Percentiles rank a stretch among this genome's conserved stretches.
phyloP scores from a whole-genome alignment of 208 protist species.

The Crithidia fasciculata region DNA sequence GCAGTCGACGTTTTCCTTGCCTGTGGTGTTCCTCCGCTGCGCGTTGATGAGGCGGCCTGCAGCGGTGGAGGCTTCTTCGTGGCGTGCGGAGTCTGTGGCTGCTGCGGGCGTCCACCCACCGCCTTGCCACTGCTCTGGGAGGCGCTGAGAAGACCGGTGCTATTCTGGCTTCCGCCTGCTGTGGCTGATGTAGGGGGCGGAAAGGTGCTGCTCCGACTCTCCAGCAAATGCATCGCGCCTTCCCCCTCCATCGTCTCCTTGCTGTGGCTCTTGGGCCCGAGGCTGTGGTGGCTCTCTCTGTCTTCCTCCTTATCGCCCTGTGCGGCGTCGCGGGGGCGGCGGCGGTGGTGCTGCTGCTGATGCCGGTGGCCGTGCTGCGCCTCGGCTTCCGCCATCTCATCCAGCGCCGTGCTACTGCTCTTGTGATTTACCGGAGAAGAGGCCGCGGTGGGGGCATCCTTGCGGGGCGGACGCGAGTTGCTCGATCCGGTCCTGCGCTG shows the following conservation, averaged over 20 bases:
- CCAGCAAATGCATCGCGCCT: constrained; percentile 5
- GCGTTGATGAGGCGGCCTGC: too few relatives aligned
- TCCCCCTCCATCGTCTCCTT: constrained; percentile 18
- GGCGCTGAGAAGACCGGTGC: too few relatives aligned
- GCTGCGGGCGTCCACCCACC: neutral
- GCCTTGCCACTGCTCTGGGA: too few relatives aligned
- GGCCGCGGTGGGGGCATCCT: constrained; percentile 8
- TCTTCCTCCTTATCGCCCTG: neutral
- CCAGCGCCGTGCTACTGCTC: constrained; percentile 3
- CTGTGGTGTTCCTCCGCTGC: too few relatives aligned
- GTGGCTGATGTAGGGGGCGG: neutral
- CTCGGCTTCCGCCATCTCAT: neutral
- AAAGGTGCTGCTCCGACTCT: constrained; percentile 6
- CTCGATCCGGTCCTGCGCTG: neutral
- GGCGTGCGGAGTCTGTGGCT: neutral
- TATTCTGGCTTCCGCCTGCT: neutral
- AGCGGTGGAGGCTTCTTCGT: too few relatives aligned
- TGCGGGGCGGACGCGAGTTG: neutral
- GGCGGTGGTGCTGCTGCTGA: too few relatives aligned
- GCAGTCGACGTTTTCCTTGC: neutral
- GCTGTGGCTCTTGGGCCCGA: constrained; percentile 7
- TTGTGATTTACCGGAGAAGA: constrained; percentile 1
- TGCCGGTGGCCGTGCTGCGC: too few relatives aligned
- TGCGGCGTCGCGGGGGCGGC: neutral
- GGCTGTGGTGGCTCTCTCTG: neutral